Conservation (phyloP, 2,329 filamentous ascomycete genomes). For the Aspergillus fructus region DNA sequence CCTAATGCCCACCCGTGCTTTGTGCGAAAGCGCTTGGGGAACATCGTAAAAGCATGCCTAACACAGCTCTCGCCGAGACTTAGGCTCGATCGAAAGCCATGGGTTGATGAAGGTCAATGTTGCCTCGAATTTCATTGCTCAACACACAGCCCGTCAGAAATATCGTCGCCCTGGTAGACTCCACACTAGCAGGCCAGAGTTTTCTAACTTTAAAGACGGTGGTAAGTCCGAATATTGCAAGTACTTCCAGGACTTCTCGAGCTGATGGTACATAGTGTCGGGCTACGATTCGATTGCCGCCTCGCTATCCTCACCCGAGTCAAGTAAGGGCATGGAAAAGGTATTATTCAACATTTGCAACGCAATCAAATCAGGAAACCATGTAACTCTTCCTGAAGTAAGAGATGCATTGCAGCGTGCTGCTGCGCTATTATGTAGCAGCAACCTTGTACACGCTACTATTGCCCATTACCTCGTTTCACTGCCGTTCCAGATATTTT, state of each 20-base stretch:
- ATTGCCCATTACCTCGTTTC: constrained; percentile 85
- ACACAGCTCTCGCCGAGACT: neutral
- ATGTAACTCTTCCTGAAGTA: constrained; percentile 70
- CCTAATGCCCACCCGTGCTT: neutral
- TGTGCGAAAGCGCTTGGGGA: neutral
- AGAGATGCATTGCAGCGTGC: constrained; percentile 80
- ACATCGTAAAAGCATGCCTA: neutral
- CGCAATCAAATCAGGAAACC: constrained; percentile 66
- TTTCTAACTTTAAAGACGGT: constrained; percentile 8
- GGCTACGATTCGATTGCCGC: constrained; percentile 11
- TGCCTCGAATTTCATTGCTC: constrained; percentile 91
- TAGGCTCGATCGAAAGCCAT: constrained; percentile 69
- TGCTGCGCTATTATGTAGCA: constrained; percentile 80
- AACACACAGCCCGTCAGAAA: constrained; percentile 95
- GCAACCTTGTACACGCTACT: constrained; percentile 70
- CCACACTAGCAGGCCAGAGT: constrained; percentile 34
- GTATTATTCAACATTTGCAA: constrained; percentile 71
- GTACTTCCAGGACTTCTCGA: neutral
- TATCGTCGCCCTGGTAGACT: constrained; percentile 80
- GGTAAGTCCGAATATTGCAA: constrained; percentile 14
- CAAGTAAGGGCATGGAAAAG: constrained; percentile 50
- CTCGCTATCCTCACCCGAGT: constrained; percentile 14
- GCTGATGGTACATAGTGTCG: constrained; percentile 10
- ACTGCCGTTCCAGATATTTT: constrained; percentile 91
- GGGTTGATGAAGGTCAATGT: constrained; percentile 79